Evolutionary conservation across 1,284 basidiomycete species (phyloP), one percentile per base, ranked within the genome.

Genomic region (Fomitopsis palustris): DNA sequence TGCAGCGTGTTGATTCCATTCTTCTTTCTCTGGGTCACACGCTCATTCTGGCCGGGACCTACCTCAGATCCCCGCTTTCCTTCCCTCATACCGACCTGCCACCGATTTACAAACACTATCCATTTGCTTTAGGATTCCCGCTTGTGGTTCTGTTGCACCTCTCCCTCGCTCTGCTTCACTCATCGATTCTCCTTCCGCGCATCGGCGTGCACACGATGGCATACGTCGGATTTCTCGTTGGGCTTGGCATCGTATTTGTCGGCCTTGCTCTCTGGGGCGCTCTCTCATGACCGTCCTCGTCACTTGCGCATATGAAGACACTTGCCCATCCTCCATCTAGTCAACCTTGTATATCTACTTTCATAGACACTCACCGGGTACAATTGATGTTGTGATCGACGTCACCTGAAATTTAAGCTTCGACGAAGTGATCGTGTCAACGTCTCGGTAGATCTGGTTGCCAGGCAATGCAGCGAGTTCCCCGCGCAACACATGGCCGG

Each of bases 1-100:
- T 92, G 53, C 87, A 90, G 69, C 82, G 90, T 57, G 72, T 90
- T 62, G 88, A 90, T 70, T 81, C 85, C 3, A 79, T 90, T 61
- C 69, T 91, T 6, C 79, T 90, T 54, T 84, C 87, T 4, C 68
- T 91, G 25, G 89, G 88, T 4, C 75, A 85, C 58, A 84, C 79
- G 38, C 83, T 92, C 49, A 74, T 89, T 47, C 72, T 91, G 37
- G 81, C 86, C 10, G 79, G 82, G 35, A 79, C 84, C 10, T 90
- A 87, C 66, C 77, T 88, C 41, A 76, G 75, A 45, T 80, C 81
- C 0, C 70, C 69, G 62, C 71, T 67, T 49, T 66, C 71, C 35
- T 61, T 66, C 47, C 59, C 67, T 21, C 39, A 64, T 54, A 54
- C 52, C 45, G 23, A 31, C 39, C 41, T 59, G 17, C 53, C 67